Percentiles rank a stretch among this genome's conserved stretches.
Conservation (phyloP, 176 grass and related monocot genomes). For the Alopecurus myosuroides region DNA sequence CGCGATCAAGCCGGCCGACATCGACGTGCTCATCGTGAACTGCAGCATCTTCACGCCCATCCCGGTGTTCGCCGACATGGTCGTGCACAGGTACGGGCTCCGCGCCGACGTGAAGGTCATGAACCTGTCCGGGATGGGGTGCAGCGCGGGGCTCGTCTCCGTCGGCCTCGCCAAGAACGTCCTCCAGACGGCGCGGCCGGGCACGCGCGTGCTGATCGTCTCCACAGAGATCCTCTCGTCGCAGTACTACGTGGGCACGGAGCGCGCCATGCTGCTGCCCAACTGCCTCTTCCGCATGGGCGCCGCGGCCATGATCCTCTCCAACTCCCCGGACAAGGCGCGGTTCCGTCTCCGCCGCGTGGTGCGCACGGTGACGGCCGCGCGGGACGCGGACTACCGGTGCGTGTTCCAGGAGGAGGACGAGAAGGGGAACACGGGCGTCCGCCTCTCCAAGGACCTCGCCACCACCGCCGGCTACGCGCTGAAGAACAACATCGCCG, state of each 20-base stretch:
- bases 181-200: background rate
- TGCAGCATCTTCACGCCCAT: background rate
- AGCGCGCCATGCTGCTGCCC: background rate
- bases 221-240: slow-evolving; percentile 1
- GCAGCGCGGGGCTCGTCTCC: background rate
- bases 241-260: background rate
- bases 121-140: slow-evolving; percentile 1
- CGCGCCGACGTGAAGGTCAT: background rate
- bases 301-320: background rate
- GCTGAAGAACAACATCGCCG: slow-evolving; percentile 18
- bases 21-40: background rate
- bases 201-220: background rate
- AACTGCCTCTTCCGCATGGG: slow-evolving; percentile 2
- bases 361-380: background rate
- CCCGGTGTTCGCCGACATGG: background rate
- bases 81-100: background rate
- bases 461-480: background rate
- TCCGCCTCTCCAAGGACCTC: background rate
- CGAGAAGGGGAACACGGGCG: background rate
- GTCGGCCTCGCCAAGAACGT: background rate
- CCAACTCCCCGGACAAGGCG: background rate
- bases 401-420: background rate
- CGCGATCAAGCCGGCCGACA: background rate
- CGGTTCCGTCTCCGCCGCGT: background rate
- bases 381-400: background rate